A percentile compares a stretch with the other conserved stretches of the same genome.
phyloP scores from a whole-genome alignment of 176 grass and related monocot genomes.

The Chrysopogon serrulatus region DNA sequence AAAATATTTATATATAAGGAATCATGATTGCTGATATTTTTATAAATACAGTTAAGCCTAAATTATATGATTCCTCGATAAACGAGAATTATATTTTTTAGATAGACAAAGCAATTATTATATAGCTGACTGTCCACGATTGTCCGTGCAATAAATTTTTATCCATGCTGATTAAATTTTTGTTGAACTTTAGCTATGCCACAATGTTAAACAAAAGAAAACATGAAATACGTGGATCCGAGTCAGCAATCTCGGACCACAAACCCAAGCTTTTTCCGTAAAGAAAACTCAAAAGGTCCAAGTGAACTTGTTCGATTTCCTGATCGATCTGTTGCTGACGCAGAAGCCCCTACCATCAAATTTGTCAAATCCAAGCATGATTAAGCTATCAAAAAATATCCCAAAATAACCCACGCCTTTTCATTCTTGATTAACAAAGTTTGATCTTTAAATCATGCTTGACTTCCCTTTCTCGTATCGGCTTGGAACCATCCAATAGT shows the following conservation, averaged over 20 bases:
- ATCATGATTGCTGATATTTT: too few relatives aligned
- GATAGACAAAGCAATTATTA: too few relatives aligned
- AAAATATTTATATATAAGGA: too few relatives aligned
- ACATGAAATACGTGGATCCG: conserved; percentile 5
- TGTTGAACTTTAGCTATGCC: too few relatives aligned
- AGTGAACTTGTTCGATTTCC: neutral
- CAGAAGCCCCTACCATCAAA: neutral
- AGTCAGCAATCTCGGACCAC: neutral
- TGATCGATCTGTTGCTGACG: conserved; percentile 25
- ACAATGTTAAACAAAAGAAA: neutral
- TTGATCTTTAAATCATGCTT: neutral
- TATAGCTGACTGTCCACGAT: too few relatives aligned
- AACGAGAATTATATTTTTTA: too few relatives aligned
- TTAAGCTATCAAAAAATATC: neutral
- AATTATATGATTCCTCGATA: too few relatives aligned
- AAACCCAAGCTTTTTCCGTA: neutral
- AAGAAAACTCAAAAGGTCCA: neutral
- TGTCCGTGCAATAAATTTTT: too few relatives aligned
- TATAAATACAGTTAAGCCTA: too few relatives aligned
- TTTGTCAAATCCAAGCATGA: neutral
- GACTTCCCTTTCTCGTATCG: neutral
- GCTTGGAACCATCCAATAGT: too few relatives aligned
- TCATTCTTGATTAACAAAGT: neutral
- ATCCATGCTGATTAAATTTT: too few relatives aligned
- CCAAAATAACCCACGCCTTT: neutral